Evolutionary conservation across 2,329 filamentous ascomycete species (phyloP), one percentile per base, ranked within the genome.

Genomic region (Plectosphaerella plurivora): DNA sequence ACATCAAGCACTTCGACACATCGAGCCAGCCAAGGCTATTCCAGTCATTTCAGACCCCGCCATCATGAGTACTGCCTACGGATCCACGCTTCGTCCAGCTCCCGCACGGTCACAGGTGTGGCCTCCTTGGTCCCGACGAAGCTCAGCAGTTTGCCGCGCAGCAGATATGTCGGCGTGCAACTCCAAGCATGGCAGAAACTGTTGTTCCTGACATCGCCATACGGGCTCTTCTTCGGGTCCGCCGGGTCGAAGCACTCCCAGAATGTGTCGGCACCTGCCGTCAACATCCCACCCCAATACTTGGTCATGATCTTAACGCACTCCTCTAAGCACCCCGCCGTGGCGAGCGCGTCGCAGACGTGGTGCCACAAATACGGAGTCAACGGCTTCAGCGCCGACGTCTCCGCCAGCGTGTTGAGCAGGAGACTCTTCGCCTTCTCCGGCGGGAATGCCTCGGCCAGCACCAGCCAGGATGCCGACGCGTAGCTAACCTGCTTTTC

Each of bases 151-250:
- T 54, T 57, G 14, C 33, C 50, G 45, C 63, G 57, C 4, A 66
- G 54, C 37, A 66, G 45, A 52, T 65, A 65, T 15, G 62, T 62
- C 2, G 63, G 62, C 14, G 63, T 66, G 49, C 65, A 67, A 51
- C 61, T 63, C 65, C 65, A 67, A 2, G 65, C 64, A 60, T 67
- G 64, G 22, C 64, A 68, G 54, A 65, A 68, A 36, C 61, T 65
- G 45, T 67, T 68, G 53, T 66, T 66, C 16, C 63, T 55, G 14
- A 56, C 60, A 55, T 67, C 65, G 3, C 60, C 63, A 50, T 67
- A 68, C 3, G 65, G 65, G 52, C 64, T 68, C 9, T 54, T 57
- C 50, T 51, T 57, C 5, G 59, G 57, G 51, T 68, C 60, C 4
- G 55, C 51, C 3, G 51, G 55, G 53, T 68, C 60, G 45, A 62